Evolutionary conservation across 2,329 filamentous ascomycete genomes (phyloP).

Genomic region (Colletotrichum lentis): DNA sequence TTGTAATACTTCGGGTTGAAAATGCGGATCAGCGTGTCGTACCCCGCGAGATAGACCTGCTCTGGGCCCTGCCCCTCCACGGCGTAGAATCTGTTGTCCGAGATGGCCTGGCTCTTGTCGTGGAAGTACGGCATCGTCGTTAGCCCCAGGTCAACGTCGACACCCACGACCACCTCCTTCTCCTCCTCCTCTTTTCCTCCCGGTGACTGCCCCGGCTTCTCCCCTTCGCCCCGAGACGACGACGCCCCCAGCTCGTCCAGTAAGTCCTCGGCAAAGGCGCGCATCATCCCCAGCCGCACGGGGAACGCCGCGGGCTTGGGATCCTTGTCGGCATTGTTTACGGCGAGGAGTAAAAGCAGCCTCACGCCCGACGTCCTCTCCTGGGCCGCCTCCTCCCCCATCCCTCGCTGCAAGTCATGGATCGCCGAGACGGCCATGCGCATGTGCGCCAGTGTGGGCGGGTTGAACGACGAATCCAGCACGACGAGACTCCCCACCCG

Average conservation of each 20-base stretch:
- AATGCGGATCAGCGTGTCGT: conserved; percentile 78
- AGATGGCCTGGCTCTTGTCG: conserved; percentile 72
- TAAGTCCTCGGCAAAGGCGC: conserved; percentile 68
- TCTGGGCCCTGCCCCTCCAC: conserved; percentile 43
- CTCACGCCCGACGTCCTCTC: conserved; percentile 44
- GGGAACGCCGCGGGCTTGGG: conserved; percentile 73
- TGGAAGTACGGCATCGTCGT: conserved; percentile 78
- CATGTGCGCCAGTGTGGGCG: conserved; percentile 69
- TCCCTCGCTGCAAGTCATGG: not conserved
- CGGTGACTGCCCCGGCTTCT: not conserved
- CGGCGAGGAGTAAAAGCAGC: conserved; percentile 67
- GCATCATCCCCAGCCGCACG: conserved; percentile 76
- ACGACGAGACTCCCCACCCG: conserved; percentile 56
- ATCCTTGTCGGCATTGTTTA: conserved; percentile 72
- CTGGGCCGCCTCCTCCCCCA: not conserved
- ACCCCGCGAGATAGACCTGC: conserved; percentile 77
- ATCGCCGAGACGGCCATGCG: conserved; percentile 63
- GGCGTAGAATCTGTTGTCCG: conserved; percentile 54
- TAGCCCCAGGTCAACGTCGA: conserved; percentile 70
- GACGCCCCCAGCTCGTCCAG: conserved; percentile 41
- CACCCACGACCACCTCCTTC: conserved; percentile 3
- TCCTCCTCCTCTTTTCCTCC: not conserved
- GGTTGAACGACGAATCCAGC: conserved; percentile 75
- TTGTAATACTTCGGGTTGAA: conserved; percentile 77
- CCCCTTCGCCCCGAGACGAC: not conserved